Conservation (phyloP, 768 basidiomycete species). For the Guyanaporus albipodus region DNA sequence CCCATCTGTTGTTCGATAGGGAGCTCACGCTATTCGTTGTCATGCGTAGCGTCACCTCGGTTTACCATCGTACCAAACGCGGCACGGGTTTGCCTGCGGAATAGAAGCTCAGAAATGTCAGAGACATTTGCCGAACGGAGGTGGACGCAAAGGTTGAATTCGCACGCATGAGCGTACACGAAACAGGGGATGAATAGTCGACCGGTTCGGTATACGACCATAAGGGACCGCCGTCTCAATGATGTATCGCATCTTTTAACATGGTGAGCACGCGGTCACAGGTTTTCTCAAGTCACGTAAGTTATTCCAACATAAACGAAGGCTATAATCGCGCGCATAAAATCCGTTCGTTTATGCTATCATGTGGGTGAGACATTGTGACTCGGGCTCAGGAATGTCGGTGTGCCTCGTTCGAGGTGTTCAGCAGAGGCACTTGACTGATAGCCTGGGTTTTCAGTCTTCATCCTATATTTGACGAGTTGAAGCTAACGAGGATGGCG, state of each 20-base stretch:
- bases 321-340: slow-evolving; percentile 43
- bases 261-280: slow-evolving; percentile 41
- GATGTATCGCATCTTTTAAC: slow-evolving; percentile 50
- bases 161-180: slow-evolving; percentile 45
- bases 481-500: slow-evolving; percentile 28
- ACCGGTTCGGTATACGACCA: slow-evolving; percentile 39
- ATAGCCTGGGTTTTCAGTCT: slow-evolving; percentile 14
- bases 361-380: slow-evolving; percentile 32
- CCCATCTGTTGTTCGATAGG: slow-evolving; percentile 37
- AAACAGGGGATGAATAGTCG: slow-evolving; percentile 42
- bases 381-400: slow-evolving; percentile 14
- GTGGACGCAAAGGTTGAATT: slow-evolving; percentile 29
- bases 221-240: slow-evolving; percentile 43
- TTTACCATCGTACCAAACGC: slow-evolving; percentile 44
- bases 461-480: slow-evolving; percentile 15
- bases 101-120: not conserved
- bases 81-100: slow-evolving; percentile 34
- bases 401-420: slow-evolving; percentile 9
- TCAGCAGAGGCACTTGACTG: slow-evolving; percentile 12
- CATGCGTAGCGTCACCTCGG: slow-evolving; percentile 37
- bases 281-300: slow-evolving; percentile 33
- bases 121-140: not conserved
- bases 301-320: slow-evolving; percentile 51
- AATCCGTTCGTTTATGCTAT: slow-evolving; percentile 45
- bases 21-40: slow-evolving; percentile 37